Evolutionary conservation across 257 asterid species (phyloP).

Genomic region (Capsicum rhomboideum): DNA sequence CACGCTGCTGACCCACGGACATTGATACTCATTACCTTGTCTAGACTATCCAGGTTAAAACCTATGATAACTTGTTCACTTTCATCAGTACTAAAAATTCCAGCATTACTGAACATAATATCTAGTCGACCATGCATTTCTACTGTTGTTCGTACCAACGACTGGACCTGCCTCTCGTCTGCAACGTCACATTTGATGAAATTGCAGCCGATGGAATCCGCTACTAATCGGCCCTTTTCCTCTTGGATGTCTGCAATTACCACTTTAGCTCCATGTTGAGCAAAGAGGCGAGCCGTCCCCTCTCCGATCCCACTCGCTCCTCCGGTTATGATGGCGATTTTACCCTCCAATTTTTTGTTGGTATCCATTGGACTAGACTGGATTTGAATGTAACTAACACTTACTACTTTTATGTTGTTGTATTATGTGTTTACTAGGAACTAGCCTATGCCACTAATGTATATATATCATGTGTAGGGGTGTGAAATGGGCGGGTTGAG

Average conservation of each 20-base stretch:
- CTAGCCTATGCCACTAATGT: no score
- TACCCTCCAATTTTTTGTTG: conserved; percentile 7
- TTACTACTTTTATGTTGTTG: no score
- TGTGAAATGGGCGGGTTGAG: no score
- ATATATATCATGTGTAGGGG: no score
- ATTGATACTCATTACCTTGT: conserved; percentile 7
- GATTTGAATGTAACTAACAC: background rate
- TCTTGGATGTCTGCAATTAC: conserved; percentile 21
- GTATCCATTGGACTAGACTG: background rate
- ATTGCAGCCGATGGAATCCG: conserved; percentile 6
- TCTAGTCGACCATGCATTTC: background rate
- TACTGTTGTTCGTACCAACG: background rate
- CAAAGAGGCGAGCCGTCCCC: conserved; percentile 12
- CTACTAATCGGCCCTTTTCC: conserved; percentile 9
- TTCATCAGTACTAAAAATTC: background rate
- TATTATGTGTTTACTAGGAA: no score
- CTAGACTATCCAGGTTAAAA: background rate
- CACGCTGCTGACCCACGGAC: conserved; percentile 17
- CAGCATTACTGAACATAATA: background rate
- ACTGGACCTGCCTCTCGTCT: conserved; percentile 4
- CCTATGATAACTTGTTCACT: background rate
- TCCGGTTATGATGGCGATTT: conserved; percentile 23
- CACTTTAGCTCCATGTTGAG: conserved; percentile 6
- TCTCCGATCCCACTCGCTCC: conserved; percentile 29
- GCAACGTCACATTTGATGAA: conserved; percentile 1